Conservation (phyloP, 176 grass and related monocot genomes). For the Ampelocalamus luodianensis region DNA sequence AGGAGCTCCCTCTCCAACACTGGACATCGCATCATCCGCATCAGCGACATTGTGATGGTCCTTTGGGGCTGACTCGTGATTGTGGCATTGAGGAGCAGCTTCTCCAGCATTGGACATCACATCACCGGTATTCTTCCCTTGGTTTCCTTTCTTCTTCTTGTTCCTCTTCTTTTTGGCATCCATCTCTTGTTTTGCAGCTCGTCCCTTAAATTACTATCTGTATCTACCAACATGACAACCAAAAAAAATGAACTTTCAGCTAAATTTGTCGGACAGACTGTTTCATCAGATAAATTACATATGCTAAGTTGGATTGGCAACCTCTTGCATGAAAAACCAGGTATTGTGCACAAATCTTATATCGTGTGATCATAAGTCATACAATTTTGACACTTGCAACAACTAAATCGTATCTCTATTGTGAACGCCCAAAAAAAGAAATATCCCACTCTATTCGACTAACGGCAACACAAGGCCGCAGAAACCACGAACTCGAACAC, state of each 20-base stretch:
- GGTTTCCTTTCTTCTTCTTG: constrained; percentile 91
- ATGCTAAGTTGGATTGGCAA: not conserved
- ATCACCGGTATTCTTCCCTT: constrained; percentile 64
- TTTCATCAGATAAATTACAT: constrained; percentile 4
- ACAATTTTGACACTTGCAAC: not conserved
- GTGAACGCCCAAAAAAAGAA: not conserved
- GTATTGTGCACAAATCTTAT: not conserved
- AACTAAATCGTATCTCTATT: not conserved
- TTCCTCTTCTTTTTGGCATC: constrained; percentile 93
- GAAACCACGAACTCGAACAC: not conserved
- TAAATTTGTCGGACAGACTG: not conserved
- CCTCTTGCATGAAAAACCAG: not conserved
- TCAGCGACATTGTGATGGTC: constrained; percentile 38
- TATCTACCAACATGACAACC: constrained; percentile 3
- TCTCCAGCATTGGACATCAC: constrained; percentile 53
- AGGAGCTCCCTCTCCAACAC: constrained; percentile 40
- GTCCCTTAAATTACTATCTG: constrained; percentile 1
- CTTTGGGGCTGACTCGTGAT: constrained; percentile 39
- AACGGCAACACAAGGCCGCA: not conserved
- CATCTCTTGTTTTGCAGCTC: constrained; percentile 51
- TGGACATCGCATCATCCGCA: constrained; percentile 44
- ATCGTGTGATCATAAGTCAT: not conserved
- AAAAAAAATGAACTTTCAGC: constrained; percentile 22
- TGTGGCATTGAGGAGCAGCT: constrained; percentile 23
- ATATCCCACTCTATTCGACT: not conserved